phyloP scores from a whole-genome alignment of 768 basidiomycete species.

The Trametopsis cervina region DNA sequence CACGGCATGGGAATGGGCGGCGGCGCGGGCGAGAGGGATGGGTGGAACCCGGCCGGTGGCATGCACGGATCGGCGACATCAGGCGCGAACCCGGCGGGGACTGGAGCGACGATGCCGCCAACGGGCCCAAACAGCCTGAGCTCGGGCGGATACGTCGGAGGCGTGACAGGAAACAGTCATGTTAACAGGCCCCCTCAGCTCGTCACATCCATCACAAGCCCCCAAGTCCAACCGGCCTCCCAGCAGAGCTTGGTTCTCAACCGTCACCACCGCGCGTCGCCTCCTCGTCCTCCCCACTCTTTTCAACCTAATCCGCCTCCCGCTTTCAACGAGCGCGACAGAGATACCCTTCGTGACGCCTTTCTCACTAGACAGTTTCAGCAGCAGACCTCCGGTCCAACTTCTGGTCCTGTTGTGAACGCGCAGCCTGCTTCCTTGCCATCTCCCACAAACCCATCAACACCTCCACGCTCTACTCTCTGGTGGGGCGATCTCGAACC shows the following conservation, averaged over 20 bases:
- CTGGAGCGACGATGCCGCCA: neutral
- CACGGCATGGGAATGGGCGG: conserved; percentile 15
- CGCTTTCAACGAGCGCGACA: conserved; percentile 16
- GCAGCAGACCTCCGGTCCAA: conserved; percentile 19
- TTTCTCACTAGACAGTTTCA: conserved; percentile 15
- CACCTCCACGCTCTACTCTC: conserved; percentile 48
- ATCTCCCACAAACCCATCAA: conserved; percentile 15
- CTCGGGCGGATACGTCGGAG: neutral
- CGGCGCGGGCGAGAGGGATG: neutral
- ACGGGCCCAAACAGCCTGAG: neutral
- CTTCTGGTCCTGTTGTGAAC: conserved; percentile 14
- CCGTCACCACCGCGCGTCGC: conserved; percentile 22
- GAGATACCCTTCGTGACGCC: conserved; percentile 15
- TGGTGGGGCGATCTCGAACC: conserved; percentile 88
- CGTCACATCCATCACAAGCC: conserved; percentile 8
- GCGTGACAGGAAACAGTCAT: neutral
- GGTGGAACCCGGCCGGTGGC: conserved; percentile 3
- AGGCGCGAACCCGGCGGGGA: neutral
- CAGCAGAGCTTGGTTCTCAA: conserved; percentile 21
- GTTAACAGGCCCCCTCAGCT: conserved; percentile 12
- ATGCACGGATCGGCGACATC: conserved; percentile 2
- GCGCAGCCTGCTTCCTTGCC: conserved; percentile 21
- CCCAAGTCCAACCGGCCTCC: conserved; percentile 19
- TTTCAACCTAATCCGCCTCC: conserved; percentile 12
- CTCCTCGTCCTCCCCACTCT: conserved; percentile 19